Percentiles rank a stretch among this genome's conserved stretches.
Evolutionary conservation across 2,329 filamentous ascomycete species (phyloP).

Genomic region (Cadophora sp.): DNA sequence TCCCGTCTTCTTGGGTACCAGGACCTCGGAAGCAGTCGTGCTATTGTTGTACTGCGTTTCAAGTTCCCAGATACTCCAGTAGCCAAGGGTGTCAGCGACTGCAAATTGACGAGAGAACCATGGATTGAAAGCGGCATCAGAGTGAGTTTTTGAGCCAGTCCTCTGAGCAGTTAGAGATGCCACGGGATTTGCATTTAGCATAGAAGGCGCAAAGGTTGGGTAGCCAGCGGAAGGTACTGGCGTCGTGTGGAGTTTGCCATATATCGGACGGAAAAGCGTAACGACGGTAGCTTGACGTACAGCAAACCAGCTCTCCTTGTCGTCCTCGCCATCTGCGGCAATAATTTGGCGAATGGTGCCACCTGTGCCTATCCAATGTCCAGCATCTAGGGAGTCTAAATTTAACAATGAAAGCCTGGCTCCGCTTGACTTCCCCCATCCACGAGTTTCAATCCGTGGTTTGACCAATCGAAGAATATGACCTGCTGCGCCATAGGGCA

Average conservation of each 20-base stretch:
- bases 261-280: slow-evolving; percentile 51
- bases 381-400: slow-evolving; percentile 35
- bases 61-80: slow-evolving; percentile 72
- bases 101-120: slow-evolving; percentile 66
- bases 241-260: slow-evolving; percentile 30
- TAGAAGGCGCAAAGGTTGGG: slow-evolving; percentile 49
- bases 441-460: slow-evolving; percentile 37
- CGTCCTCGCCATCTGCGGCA: slow-evolving; percentile 49
- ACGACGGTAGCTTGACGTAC: slow-evolving; percentile 51
- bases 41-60: slow-evolving; percentile 32
- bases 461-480: slow-evolving; percentile 43
- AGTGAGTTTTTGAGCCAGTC: slow-evolving; percentile 62
- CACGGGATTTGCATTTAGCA: slow-evolving; percentile 62
- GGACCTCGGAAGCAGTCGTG: slow-evolving; percentile 24
- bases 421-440: slow-evolving; percentile 39
- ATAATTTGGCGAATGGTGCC: slow-evolving; percentile 56
- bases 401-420: slow-evolving; percentile 37
- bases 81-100: slow-evolving; percentile 68
- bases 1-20: slow-evolving; percentile 37
- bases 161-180: slow-evolving; percentile 57
- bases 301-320: slow-evolving; percentile 51
- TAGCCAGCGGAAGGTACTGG: slow-evolving; percentile 21
- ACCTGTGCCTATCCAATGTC: slow-evolving; percentile 44
- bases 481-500: slow-evolving; percentile 42
- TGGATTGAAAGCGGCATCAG: slow-evolving; percentile 71